These are phyloP conservation scores for Ophiosphaerella herpotricha DNA, from an alignment of 2,329 filamentous ascomycete species.

Conservation along the genomic window DNA sequence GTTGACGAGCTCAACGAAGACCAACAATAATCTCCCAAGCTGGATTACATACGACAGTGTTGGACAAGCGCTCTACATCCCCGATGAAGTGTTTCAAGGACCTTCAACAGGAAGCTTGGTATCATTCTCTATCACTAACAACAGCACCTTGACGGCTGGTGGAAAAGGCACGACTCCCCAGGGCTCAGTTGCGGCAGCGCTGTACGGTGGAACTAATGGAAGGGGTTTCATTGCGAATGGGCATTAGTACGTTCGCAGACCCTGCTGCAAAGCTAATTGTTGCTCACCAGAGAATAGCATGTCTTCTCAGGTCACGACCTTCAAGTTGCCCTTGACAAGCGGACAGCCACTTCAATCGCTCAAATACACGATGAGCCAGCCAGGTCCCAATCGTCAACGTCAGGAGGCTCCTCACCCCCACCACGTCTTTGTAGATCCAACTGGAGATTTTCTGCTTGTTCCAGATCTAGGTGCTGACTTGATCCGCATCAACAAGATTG, in stretches of 20 bases:
- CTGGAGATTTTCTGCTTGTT: slow-evolving; percentile 55
- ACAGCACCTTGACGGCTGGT: slow-evolving; percentile 25
- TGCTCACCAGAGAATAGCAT: slow-evolving; percentile 19
- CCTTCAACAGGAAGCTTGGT: slow-evolving; percentile 23
- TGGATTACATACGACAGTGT: slow-evolving; percentile 39
- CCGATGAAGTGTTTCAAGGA: slow-evolving; percentile 32
- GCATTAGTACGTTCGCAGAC: slow-evolving; percentile 32
- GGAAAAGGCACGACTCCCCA: slow-evolving; percentile 31
- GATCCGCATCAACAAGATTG: slow-evolving; percentile 59
- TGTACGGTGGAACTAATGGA: slow-evolving; percentile 38
- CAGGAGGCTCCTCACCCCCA: slow-evolving; percentile 63
- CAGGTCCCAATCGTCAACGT: slow-evolving; percentile 53
- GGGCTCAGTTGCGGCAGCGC: slow-evolving; percentile 29
- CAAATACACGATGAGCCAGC: slow-evolving; percentile 36
- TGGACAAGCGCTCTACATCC: slow-evolving; percentile 31
- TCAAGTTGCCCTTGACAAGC: slow-evolving; percentile 40
- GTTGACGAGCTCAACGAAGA: slow-evolving; percentile 20
- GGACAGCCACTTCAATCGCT: slow-evolving; percentile 34
- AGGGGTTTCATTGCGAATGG: slow-evolving; percentile 37
- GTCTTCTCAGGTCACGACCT: slow-evolving; percentile 40
- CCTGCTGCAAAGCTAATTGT: neutral
- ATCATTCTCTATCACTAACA: slow-evolving; percentile 31
- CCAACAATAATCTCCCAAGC: slow-evolving; percentile 31
- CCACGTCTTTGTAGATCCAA: slow-evolving; percentile 56
- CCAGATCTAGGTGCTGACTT: slow-evolving; percentile 62